Percentiles rank a stretch among this genome's conserved stretches.
These are phyloP conservation scores for Colletotrichum karsti DNA, from an alignment of 2,329 filamentous ascomycete genomes.

Conservation along the genomic window DNA sequence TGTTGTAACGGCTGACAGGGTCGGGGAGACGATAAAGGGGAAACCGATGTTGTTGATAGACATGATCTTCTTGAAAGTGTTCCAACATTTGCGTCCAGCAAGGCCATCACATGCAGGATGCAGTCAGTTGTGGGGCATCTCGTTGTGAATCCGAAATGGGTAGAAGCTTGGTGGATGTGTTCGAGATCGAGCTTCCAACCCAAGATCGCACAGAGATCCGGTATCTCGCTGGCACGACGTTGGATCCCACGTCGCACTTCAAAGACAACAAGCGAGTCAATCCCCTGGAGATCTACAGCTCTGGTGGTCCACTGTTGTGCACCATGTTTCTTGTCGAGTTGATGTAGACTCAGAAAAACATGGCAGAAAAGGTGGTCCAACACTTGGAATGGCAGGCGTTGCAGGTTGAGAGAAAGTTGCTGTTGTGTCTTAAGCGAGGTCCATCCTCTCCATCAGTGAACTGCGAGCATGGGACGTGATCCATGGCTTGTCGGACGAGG, in stretches of 20 bases:
- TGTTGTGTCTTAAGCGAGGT: background rate
- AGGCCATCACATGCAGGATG: constrained; percentile 7
- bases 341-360: background rate
- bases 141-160: background rate
- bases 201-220: constrained; percentile 8
- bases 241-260: background rate
- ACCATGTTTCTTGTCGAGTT: background rate
- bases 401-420: background rate
- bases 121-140: background rate
- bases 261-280: constrained; percentile 3
- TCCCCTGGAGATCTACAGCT: constrained; percentile 5
- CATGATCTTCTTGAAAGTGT: background rate
- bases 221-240: background rate
- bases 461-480: background rate
- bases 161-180: background rate
- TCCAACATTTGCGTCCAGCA: background rate
- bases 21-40: constrained; percentile 1
- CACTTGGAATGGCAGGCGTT: background rate
- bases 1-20: background rate
- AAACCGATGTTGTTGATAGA: constrained; percentile 1
- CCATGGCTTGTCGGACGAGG: background rate
- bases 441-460: background rate
- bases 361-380: background rate
- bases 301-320: constrained; percentile 11
- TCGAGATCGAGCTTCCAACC: constrained; percentile 7